phyloP scores from a whole-genome alignment of 78 protist species.

The Cavenderia fasciculata region DNA sequence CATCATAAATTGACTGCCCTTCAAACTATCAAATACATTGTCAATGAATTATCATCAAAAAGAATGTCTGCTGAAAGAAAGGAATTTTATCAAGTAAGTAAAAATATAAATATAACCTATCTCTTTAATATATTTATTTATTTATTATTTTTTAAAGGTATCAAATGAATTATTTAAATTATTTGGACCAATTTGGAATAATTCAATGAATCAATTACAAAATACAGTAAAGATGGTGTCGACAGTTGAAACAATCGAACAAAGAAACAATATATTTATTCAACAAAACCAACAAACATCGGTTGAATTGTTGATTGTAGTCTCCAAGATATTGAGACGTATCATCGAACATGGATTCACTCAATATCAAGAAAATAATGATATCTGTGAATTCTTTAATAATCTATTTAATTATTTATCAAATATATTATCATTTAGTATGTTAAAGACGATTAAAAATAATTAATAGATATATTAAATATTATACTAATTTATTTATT shows the following conservation, averaged over 20 bases:
- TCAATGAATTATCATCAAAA: constrained; percentile 51
- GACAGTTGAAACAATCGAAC: not conserved
- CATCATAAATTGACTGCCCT: constrained; percentile 8
- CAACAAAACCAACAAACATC: not conserved
- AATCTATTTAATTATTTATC: not conserved
- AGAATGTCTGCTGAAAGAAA: constrained; percentile 11
- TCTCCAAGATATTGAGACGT: constrained; percentile 34
- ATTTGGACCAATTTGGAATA: not conserved
- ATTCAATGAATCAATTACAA: not conserved
- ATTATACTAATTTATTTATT: not conserved
- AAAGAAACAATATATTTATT: not conserved
- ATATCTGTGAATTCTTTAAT: constrained; percentile 15
- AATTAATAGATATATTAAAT: not conserved
- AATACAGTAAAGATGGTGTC: not conserved
- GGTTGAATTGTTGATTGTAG: not conserved
- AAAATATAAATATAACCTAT: no score
- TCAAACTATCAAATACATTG: constrained; percentile 17
- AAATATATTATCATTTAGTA: not conserved
- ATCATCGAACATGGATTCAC: constrained; percentile 45
- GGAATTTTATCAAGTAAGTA: constrained; percentile 3
- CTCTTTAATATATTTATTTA: not conserved
- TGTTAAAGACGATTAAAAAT: no score
- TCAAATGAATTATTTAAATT: not conserved
- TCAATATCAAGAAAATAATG: constrained; percentile 21
- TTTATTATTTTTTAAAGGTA: not conserved